Conservation (phyloP, 1,284 basidiomycete genomes). For the Trichosporon ovoides region DNA sequence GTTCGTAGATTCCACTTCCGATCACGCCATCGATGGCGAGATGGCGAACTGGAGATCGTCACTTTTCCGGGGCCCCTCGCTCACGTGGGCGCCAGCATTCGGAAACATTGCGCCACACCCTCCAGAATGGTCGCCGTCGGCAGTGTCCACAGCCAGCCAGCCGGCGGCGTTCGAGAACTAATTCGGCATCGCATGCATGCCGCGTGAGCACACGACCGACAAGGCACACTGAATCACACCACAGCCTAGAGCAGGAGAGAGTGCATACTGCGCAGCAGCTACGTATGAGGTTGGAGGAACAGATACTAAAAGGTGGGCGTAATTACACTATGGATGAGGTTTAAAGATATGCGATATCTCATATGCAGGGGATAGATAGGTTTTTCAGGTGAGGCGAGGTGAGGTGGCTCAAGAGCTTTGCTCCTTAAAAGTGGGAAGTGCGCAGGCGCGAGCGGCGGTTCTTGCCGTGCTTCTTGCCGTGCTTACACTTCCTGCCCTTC, state of each 20-base stretch:
- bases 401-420: too few relatives aligned
- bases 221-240: too few relatives aligned
- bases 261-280: constrained; percentile 4
- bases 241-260: background rate
- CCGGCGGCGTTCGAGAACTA: too few relatives aligned
- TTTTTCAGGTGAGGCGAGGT: too few relatives aligned
- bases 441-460: background rate
- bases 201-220: too few relatives aligned
- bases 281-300: too few relatives aligned
- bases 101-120: background rate
- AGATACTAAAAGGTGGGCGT: background rate
- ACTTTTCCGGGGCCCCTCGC: background rate
- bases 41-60: background rate
- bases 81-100: background rate
- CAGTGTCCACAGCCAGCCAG: too few relatives aligned
- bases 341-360: background rate
- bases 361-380: constrained; percentile 5
- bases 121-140: too few relatives aligned
- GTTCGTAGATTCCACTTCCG: background rate
- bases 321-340: too few relatives aligned
- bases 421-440: background rate
- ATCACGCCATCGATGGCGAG: constrained; percentile 4
- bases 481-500: background rate
- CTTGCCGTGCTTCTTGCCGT: background rate
- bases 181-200: too few relatives aligned